Base-by-base conservation (phyloP, 306 rosid genomes). In the Glycine soja region DNA sequence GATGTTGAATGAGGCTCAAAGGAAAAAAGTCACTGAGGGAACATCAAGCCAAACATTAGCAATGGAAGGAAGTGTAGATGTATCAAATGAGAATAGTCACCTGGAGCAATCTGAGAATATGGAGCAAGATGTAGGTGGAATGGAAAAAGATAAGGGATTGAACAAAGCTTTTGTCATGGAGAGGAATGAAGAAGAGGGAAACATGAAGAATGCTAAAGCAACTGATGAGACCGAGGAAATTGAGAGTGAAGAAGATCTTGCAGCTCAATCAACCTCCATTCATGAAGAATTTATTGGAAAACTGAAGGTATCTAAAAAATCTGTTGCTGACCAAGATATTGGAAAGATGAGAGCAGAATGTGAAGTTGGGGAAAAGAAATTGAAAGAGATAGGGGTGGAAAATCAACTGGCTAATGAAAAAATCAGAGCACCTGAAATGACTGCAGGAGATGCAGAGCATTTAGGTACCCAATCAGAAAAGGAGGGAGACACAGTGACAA, bases 401-500 rank as follows among this genome's bases (percentile, higher is more conserved):
- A 64, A 36, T 32, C 18, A 62, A 7, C 24, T 36, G 7, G 70
- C 16, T 64, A 7, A 64, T 36, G 24, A 36, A 64, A 64, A 64
- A 7, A 13, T 10, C 19, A 7, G 70, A 14, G 47, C 24, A 3
- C 70, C 70, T 6, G 24, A 64, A 64, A 36, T 38, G 70, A 7
- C 24, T 36, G 47, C 50, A 42, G 77, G 78, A 75, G 87, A 80
- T 36, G n/a, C 72, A 7, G 80, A 81, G 75, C 78, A 58, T 69
- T 32, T 19, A 50, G 63, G 71, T 45, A 42, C 46, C 48, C 75
- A 18, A 14, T 77, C 82, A 73, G 78, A 80, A 76, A 82, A 74
- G 81, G 88, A 83, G 16, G 81, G 80, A 80, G 85, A 79, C 85
- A 32, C 10, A 12, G 46, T 63, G 19, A 34, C 42, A 34, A 63